These are phyloP conservation scores for Penicillium sp. DNA, from an alignment of 2,329 filamentous ascomycete genomes.

Conservation along the genomic window DNA sequence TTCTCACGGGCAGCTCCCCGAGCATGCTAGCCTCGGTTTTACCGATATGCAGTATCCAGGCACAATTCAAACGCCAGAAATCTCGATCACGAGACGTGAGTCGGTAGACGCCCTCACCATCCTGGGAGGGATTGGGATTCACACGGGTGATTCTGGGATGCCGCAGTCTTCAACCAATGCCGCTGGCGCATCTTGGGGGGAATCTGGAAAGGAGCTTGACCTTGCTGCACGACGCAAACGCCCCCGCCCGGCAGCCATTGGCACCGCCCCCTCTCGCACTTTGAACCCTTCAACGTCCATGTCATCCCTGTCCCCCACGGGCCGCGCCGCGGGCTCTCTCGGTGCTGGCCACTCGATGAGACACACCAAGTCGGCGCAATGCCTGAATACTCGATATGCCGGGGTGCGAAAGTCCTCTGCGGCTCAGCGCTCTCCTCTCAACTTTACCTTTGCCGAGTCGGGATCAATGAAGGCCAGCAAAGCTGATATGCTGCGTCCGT, in stretches of 20 bases:
- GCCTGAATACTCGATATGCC: constrained; percentile 40
- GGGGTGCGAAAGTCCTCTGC: constrained; percentile 43
- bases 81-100: constrained; percentile 24
- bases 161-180: constrained; percentile 23
- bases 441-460: constrained; percentile 42
- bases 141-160: constrained; percentile 20
- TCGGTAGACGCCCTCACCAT: constrained; percentile 33
- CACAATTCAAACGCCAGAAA: constrained; percentile 27
- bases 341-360: constrained; percentile 35
- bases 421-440: constrained; percentile 44
- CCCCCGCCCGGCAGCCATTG: constrained; percentile 43
- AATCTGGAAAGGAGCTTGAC: constrained; percentile 39
- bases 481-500: constrained; percentile 31
- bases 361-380: constrained; percentile 43
- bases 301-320: constrained; percentile 39
- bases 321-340: constrained; percentile 27
- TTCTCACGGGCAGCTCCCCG: constrained; percentile 17
- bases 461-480: constrained; percentile 32
- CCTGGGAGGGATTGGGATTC: constrained; percentile 33
- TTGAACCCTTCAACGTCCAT: constrained; percentile 36
- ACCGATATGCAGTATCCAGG: constrained; percentile 28
- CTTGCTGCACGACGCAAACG: constrained; percentile 43
- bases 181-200: constrained; percentile 29
- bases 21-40: constrained; percentile 22
- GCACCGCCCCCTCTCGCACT: constrained; percentile 36